Percentiles rank a stretch among this genome's conserved stretches.
These are phyloP conservation scores for Raphidocelis subcapitata DNA, from an alignment of 139 green algal species.

Conservation along the genomic window DNA sequence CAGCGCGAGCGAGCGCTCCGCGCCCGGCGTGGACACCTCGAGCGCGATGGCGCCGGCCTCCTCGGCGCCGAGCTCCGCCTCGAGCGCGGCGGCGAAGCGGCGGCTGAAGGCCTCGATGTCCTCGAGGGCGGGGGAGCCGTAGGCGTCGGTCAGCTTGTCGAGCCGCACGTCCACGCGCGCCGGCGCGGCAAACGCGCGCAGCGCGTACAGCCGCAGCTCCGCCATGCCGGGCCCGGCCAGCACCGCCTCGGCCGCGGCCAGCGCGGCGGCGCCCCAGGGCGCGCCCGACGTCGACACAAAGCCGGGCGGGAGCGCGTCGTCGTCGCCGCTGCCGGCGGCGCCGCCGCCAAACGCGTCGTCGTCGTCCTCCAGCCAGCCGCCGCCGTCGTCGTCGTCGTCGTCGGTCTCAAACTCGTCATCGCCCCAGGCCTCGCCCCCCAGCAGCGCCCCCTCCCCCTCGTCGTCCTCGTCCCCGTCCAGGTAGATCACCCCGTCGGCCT, in stretches of 20 bases:
- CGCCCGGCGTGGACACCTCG: slow-evolving; percentile 71
- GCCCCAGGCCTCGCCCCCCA: neutral
- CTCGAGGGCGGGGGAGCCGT: slow-evolving; percentile 64
- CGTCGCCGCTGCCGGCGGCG: neutral
- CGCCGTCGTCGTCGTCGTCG: neutral
- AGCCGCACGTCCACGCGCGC: slow-evolving; percentile 58
- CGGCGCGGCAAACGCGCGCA: slow-evolving; percentile 15
- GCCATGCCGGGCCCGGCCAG: neutral
- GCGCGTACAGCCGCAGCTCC: slow-evolving; percentile 36
- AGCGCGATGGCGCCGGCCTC: slow-evolving; percentile 55
- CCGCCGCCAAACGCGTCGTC: neutral
- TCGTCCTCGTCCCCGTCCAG: neutral
- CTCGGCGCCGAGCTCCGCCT: slow-evolving; percentile 47
- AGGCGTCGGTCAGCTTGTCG: slow-evolving; percentile 61
- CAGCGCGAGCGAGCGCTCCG: slow-evolving; percentile 52
- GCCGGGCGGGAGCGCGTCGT: neutral
- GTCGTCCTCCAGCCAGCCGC: neutral
- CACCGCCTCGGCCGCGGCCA: slow-evolving; percentile 21
- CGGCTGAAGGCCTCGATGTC: slow-evolving; percentile 59
- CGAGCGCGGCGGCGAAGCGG: slow-evolving; percentile 31
- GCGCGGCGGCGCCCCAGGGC: slow-evolving; percentile 24
- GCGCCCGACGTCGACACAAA: neutral
- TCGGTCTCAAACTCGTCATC: neutral
- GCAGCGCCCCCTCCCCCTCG: neutral
- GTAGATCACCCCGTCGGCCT: too few relatives aligned